These are phyloP conservation scores for Meira nashicola DNA, from an alignment of 1,284 basidiomycete species.

Conservation along the genomic window DNA sequence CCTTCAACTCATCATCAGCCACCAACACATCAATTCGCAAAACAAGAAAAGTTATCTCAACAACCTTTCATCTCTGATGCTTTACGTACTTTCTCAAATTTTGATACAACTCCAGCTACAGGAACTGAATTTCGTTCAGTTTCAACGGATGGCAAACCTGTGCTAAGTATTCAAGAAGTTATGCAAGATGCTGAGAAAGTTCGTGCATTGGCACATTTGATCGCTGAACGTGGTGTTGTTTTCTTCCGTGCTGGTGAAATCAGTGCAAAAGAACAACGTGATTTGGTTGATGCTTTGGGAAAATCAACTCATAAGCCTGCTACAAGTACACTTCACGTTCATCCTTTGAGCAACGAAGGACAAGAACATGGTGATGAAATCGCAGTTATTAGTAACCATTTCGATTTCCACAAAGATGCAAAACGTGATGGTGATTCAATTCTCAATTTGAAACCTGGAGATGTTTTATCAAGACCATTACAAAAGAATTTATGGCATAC, in stretches of 20 bases:
- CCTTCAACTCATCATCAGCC: too few relatives aligned
- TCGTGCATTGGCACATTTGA: neutral
- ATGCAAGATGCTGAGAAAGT: neutral
- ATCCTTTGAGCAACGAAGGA: conserved; percentile 1
- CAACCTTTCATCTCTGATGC: neutral
- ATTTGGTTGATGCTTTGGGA: neutral
- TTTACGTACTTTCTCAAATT: neutral
- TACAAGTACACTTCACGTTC: neutral
- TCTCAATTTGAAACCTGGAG: neutral
- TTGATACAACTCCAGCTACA: neutral
- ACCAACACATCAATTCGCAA: too few relatives aligned
- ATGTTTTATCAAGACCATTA: neutral
- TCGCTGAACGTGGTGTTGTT: neutral
- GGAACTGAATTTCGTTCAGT: conserved; percentile 3
- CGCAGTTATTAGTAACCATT: neutral
- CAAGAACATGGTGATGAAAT: neutral
- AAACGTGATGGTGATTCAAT: neutral
- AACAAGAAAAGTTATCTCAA: too few relatives aligned
- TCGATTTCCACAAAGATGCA: neutral
- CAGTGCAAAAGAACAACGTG: neutral
- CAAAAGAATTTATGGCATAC: neutral
- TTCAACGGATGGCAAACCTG: conserved; percentile 1
- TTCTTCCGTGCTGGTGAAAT: conserved; percentile 1
- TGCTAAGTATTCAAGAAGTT: neutral
- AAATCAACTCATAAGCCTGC: neutral